Evolutionary conservation across 129 eudicot species (phyloP).

Genomic region (Dittrichia graveolens): DNA sequence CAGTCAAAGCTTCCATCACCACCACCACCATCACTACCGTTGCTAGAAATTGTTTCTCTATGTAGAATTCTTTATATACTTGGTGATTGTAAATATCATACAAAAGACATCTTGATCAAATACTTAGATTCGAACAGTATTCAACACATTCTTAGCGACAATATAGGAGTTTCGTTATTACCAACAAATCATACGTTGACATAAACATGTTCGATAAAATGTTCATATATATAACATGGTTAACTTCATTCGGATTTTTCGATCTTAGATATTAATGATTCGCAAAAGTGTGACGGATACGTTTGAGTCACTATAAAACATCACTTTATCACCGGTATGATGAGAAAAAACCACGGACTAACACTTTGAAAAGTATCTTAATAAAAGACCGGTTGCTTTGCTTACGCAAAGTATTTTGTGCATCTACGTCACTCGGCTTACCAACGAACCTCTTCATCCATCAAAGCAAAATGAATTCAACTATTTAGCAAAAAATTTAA

Average conservation of each 20-base stretch:
- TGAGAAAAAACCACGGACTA: background rate
- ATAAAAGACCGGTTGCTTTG: background rate
- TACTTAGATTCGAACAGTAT: background rate
- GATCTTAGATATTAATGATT: background rate
- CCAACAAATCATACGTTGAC: background rate
- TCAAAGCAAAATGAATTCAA: too few species aligned
- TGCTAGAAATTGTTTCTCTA: constrained; percentile 43
- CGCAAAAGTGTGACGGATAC: constrained; percentile 15
- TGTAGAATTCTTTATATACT: constrained; percentile 27
- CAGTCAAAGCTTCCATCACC: constrained; percentile 24
- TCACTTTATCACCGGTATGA: background rate
- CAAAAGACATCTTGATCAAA: constrained; percentile 26
- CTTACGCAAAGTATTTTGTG: too few species aligned
- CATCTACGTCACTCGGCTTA: too few species aligned
- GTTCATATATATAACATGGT: constrained; percentile 16
- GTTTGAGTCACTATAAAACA: constrained; percentile 9
- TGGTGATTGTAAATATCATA: constrained; percentile 26
- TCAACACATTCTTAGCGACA: background rate
- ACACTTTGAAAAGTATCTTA: background rate
- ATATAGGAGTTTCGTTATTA: too few species aligned
- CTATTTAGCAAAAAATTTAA: too few species aligned
- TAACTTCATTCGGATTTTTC: background rate
- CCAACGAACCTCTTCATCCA: too few species aligned
- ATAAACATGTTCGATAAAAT: constrained; percentile 5
- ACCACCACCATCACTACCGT: background rate